Base-by-base conservation (phyloP, 1,284 basidiomycete species). In the Apiotrichum sp. region DNA sequence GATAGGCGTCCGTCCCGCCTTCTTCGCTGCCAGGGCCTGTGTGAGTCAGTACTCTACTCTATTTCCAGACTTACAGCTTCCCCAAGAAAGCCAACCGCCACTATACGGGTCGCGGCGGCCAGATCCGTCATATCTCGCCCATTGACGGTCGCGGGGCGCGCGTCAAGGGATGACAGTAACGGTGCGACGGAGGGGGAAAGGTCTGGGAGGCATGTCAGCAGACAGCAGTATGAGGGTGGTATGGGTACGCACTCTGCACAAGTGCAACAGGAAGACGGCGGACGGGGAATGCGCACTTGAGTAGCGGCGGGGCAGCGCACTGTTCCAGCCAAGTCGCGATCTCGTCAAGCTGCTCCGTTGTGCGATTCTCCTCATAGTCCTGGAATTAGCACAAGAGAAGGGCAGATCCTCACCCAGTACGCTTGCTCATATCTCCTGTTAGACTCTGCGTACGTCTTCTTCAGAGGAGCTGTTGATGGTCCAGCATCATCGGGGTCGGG, bases 271-370 rank as follows among this genome's bases (percentile, higher is more conserved):
- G 65, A 13, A 73, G 49, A 6, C 72, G 55, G 16, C 62, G 55
- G 2, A 64, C 61, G 1, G 57, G 52, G 9, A 62, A 57, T 4
- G 61, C 34, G 13, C 49, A 50, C 22, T 53, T 52, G 9, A 73
- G 52, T 4, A 62, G 3, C 4, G 63, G 54, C 29, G 65, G 47
- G 7, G 48, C 50, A 11, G 51, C 53, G 47, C 59, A 58, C 22
- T 61, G 46, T 11, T 67, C 62, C 3, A 74, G 54, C 72, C 72
- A 74, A 42, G 67, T 64, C 4, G 51, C 46, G 29, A 74, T 63
- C 50, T 67, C 67, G 36, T 68, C 68, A 2, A 72, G 51, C 48
- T 71, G 70, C 43, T 68, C 63, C 6, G 51, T 51, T 14, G 64
- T 64, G 31, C 56, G 51, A 3, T 58, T 53, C 9, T 39, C 33